phyloP scores from a whole-genome alignment of 1,284 basidiomycete species.

The Tremellales sp. region DNA sequence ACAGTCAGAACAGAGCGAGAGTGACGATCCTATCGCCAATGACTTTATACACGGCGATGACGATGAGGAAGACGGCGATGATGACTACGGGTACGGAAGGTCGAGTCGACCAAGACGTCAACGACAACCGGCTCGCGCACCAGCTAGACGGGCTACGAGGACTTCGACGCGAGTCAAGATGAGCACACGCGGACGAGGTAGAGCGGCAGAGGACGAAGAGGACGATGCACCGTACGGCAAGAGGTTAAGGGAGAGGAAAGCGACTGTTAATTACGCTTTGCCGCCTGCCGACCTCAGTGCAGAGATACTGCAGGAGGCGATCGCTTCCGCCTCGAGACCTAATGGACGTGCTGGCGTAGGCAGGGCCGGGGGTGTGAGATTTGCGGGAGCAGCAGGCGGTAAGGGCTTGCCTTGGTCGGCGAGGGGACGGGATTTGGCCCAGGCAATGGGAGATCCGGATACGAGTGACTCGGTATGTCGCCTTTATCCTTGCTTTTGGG shows the following conservation, averaged over 20 bases:
- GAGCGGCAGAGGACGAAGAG: constrained; percentile 29
- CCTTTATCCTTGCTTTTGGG: not conserved
- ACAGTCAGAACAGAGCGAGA: constrained; percentile 12
- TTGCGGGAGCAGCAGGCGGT: constrained; percentile 19
- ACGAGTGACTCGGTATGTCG: constrained; percentile 38
- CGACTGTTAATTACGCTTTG: constrained; percentile 44
- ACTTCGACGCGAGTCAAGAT: constrained; percentile 15
- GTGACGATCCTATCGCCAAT: constrained; percentile 18
- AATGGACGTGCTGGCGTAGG: constrained; percentile 25
- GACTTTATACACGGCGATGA: constrained; percentile 4
- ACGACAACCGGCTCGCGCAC: too few relatives aligned
- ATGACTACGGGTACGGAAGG: constrained; percentile 51
- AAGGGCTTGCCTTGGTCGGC: constrained; percentile 30
- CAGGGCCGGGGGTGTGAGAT: constrained; percentile 31
- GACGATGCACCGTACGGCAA: constrained; percentile 16
- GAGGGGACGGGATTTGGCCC: constrained; percentile 31
- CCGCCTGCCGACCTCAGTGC: constrained; percentile 40
- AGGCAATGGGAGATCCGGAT: constrained; percentile 43
- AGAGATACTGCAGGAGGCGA: constrained; percentile 23
- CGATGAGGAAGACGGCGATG: constrained; percentile 19
- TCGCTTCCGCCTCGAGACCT: constrained; percentile 29
- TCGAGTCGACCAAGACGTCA: constrained; percentile 28
- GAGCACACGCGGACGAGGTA: constrained; percentile 14
- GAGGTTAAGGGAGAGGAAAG: constrained; percentile 40
- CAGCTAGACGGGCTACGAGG: not conserved